Conservation (phyloP, 1,284 basidiomycete species). For the Ustilago crameri region DNA sequence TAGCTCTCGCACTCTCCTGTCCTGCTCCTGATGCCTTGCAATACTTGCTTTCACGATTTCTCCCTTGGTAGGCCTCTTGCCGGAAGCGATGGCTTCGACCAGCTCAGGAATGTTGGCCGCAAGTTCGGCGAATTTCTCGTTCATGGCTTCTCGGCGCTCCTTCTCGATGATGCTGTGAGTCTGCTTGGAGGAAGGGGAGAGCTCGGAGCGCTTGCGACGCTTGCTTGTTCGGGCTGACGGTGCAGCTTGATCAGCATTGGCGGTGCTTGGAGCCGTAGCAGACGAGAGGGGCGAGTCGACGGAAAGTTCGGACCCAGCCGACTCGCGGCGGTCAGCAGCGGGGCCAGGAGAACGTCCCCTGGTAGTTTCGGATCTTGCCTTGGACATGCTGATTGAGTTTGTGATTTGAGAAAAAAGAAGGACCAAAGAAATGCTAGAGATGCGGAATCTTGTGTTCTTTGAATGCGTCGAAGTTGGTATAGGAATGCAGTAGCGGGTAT, state of each 20-base stretch:
- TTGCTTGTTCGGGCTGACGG: constrained; percentile 29
- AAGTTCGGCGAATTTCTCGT: constrained; percentile 47
- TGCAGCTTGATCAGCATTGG: constrained; percentile 2
- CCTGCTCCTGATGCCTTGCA: constrained; percentile 40
- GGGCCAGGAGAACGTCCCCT: constrained; percentile 43
- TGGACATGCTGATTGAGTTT: constrained; percentile 12
- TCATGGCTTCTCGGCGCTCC: constrained; percentile 50
- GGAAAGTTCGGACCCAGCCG: constrained; percentile 18
- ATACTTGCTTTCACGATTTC: constrained; percentile 55
- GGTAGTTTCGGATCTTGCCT: constrained; percentile 10
- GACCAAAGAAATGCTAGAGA: background rate
- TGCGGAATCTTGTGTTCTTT: background rate
- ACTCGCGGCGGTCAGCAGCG: constrained; percentile 33
- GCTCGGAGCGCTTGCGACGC: constrained; percentile 40
- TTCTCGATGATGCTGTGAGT: constrained; percentile 53
- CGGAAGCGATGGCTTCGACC: constrained; percentile 32
- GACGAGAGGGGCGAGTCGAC: constrained; percentile 14
- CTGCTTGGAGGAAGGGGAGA: constrained; percentile 44
- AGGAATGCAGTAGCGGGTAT: constrained; percentile 19
- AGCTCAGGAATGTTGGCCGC: constrained; percentile 47
- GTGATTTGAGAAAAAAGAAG: background rate
- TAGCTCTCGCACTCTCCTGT: constrained; percentile 35
- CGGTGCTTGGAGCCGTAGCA: background rate
- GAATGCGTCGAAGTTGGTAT: constrained; percentile 9
- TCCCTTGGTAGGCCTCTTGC: constrained; percentile 48